Percentiles rank a stretch among this genome's conserved stretches.
phyloP scores from a whole-genome alignment of 2,329 filamentous ascomycete species.

The Penicillium sp. region DNA sequence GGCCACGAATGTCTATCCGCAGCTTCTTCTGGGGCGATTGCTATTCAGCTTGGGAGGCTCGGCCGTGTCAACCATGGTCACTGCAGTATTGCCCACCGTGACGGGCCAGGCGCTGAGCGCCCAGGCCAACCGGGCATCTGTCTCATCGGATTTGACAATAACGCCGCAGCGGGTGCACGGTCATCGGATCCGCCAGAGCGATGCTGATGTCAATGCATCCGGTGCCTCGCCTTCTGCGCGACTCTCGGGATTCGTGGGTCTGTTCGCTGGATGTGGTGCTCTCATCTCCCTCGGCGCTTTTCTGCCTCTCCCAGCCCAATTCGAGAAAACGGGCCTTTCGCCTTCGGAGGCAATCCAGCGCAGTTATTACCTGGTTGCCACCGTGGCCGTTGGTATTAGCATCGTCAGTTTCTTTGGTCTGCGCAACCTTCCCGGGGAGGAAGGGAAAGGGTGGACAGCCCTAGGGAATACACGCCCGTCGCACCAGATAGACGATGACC shows the following conservation, averaged over 20 bases:
- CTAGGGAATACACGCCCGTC: conserved; percentile 36
- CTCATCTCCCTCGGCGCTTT: conserved; percentile 79
- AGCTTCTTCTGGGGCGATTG: conserved; percentile 77
- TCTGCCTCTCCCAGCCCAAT: conserved; percentile 78
- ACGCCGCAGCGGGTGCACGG: conserved; percentile 50
- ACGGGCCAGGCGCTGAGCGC: conserved; percentile 43
- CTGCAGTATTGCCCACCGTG: conserved; percentile 79
- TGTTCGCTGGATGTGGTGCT: conserved; percentile 90
- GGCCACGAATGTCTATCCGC: conserved; percentile 81
- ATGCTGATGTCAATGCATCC: not conserved
- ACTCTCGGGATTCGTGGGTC: conserved; percentile 83
- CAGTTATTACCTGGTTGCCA: conserved; percentile 83
- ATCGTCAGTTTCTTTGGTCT: conserved; percentile 76
- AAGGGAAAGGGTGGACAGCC: conserved; percentile 68
- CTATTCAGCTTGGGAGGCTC: conserved; percentile 88
- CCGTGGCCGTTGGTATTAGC: conserved; percentile 68
- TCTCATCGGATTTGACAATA: conserved; percentile 59
- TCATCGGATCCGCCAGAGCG: conserved; percentile 7
- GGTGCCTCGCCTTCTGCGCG: conserved; percentile 52
- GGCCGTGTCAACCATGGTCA: conserved; percentile 97
- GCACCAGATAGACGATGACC: conserved; percentile 6
- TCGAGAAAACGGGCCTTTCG: conserved; percentile 69
- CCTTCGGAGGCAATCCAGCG: conserved; percentile 72
- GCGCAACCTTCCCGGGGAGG: conserved; percentile 65
- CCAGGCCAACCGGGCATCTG: conserved; percentile 50